These are phyloP conservation scores for Piloderma croceum DNA, from an alignment of 768 basidiomycete genomes.

Conservation along the genomic window DNA sequence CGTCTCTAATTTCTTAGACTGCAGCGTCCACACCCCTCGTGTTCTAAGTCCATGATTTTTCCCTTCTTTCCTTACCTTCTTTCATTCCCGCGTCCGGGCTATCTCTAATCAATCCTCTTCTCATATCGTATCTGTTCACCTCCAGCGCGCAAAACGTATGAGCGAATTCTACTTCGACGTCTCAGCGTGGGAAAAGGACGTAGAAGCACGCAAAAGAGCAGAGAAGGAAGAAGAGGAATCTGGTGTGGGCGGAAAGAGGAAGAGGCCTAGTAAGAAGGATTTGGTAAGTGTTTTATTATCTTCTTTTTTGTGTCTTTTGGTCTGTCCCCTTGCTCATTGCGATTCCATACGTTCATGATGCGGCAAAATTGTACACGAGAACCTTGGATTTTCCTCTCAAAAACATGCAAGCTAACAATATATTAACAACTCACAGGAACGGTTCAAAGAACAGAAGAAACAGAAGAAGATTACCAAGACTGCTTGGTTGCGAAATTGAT, in stretches of 20 bases:
- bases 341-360: no score
- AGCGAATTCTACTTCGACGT: slow-evolving; percentile 86
- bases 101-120: no score
- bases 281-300: slow-evolving; percentile 45
- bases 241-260: slow-evolving; percentile 65
- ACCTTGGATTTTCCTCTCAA: no score
- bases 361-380: no score
- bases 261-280: slow-evolving; percentile 77
- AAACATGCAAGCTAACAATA: not conserved
- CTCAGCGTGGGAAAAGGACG: slow-evolving; percentile 68
- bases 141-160: slow-evolving; percentile 63
- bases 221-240: slow-evolving; percentile 40
- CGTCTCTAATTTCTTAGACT: no score
- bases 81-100: no score
- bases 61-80: no score
- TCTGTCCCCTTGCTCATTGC: slow-evolving; percentile 12
- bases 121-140: no score
- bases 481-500: slow-evolving; percentile 73
- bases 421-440: slow-evolving; percentile 44
- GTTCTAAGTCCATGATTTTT: no score
- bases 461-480: slow-evolving; percentile 84
- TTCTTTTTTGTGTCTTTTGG: slow-evolving; percentile 4
- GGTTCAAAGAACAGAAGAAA: slow-evolving; percentile 78
- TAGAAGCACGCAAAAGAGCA: slow-evolving; percentile 40
- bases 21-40: no score